phyloP scores from a whole-genome alignment of 257 asterid species.

The Cordia subcordata region DNA sequence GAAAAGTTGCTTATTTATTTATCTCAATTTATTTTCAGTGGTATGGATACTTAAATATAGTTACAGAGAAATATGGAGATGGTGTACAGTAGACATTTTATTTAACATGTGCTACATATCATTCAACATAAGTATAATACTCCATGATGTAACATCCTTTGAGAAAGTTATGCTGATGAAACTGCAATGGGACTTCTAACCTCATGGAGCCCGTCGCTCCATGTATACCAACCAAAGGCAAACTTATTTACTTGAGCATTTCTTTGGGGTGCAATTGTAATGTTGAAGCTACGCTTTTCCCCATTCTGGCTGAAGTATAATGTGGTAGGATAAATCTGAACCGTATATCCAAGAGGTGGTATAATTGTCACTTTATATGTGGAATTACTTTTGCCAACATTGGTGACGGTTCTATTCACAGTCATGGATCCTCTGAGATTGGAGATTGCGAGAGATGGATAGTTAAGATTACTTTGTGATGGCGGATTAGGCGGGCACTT shows the following conservation, averaged over 20 bases:
- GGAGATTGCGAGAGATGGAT: conserved; percentile 45
- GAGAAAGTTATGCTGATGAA: neutral
- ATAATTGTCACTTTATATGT: conserved; percentile 14
- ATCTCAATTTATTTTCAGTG: too few species aligned
- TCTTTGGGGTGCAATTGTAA: conserved; percentile 17
- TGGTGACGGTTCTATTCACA: conserved; percentile 41
- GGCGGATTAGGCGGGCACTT: conserved; percentile 23
- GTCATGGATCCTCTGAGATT: conserved; percentile 20
- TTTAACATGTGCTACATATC: too few species aligned
- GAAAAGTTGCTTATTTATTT: too few species aligned
- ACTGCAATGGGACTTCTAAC: conserved; percentile 35
- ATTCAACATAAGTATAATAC: too few species aligned
- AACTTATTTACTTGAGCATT: conserved; percentile 7
- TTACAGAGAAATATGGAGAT: too few species aligned
- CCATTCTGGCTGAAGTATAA: conserved; percentile 22
- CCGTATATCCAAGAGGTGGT: conserved; percentile 28
- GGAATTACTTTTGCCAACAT: conserved; percentile 30
- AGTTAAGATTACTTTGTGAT: conserved; percentile 30
- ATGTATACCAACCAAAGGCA: conserved; percentile 18
- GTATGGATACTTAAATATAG: too few species aligned
- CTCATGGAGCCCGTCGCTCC: conserved; percentile 30
- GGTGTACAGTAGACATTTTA: too few species aligned
- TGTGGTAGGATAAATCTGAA: conserved; percentile 22
- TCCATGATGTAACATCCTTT: too few species aligned
- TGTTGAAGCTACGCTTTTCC: conserved; percentile 26